These are phyloP conservation scores for Ocimum tenuiflorum DNA, from an alignment of 257 asterid genomes.

Conservation along the genomic window DNA sequence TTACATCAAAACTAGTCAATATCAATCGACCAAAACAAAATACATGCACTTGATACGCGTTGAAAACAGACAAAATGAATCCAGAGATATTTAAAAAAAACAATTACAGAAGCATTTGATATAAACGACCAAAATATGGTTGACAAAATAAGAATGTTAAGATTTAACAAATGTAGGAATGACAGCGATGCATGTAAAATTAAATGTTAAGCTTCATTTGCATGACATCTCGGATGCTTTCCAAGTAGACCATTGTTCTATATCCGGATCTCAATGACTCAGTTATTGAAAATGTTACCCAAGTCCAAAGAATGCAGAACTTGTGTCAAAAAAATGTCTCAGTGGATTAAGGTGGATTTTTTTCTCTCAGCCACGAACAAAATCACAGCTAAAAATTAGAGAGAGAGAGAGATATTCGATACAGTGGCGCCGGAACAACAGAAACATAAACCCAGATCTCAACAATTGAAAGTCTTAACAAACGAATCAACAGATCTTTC, in stretches of 20 bases:
- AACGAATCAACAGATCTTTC: constrained; percentile 10
- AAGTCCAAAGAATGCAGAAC: constrained; percentile 5
- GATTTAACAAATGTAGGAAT: too few species aligned
- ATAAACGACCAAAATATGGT: too few species aligned
- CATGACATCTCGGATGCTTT: background rate
- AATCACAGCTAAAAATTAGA: background rate
- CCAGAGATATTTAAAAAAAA: too few species aligned
- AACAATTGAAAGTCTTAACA: background rate
- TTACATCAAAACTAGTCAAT: background rate
- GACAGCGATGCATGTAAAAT: background rate
- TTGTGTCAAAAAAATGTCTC: background rate
- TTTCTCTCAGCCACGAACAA: background rate
- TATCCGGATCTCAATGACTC: background rate
- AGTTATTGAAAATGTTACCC: background rate
- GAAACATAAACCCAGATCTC: constrained; percentile 9
- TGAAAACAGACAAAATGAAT: too few species aligned
- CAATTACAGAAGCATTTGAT: too few species aligned
- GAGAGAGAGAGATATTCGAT: too few species aligned
- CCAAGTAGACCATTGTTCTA: background rate
- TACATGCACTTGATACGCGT: background rate
- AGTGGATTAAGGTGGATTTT: background rate
- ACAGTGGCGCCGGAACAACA: background rate
- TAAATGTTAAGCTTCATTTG: background rate
- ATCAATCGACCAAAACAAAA: background rate
- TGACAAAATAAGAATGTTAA: too few species aligned